Conservation (phyloP, 305 asterid genomes). For the Fraxinus dipetala region DNA sequence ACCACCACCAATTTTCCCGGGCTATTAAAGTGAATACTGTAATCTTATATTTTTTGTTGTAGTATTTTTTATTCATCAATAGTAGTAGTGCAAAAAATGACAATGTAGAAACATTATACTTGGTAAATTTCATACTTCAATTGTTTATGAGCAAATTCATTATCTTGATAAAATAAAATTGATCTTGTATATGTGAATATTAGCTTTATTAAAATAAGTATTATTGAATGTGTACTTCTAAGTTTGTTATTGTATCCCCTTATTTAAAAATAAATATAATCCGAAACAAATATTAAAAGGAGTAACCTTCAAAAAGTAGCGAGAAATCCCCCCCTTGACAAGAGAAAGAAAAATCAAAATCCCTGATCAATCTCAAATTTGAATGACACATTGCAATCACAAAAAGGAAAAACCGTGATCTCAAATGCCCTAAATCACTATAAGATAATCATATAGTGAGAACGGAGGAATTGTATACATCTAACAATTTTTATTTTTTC, state of each 20-base stretch:
- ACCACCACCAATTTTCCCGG: conserved; percentile 38
- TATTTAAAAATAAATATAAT: too few relatives aligned
- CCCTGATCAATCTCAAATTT: not conserved
- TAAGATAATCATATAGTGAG: too few relatives aligned
- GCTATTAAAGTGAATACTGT: conserved; percentile 25
- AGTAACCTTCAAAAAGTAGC: not conserved
- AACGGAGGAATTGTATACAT: too few relatives aligned
- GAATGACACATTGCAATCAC: not conserved
- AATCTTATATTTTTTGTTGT: not conserved
- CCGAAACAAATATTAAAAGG: not conserved
- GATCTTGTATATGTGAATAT: not conserved
- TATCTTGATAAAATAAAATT: not conserved
- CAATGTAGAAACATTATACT: not conserved
- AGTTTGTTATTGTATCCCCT: not conserved
- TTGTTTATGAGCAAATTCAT: not conserved
- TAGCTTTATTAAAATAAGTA: not conserved
- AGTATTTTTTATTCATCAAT: not conserved
- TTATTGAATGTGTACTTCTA: not conserved
- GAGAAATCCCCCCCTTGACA: too few relatives aligned
- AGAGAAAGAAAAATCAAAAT: not conserved
- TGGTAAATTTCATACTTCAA: not conserved
- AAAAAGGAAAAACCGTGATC: not conserved
- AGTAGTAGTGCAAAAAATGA: not conserved
- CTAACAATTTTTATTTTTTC: too few relatives aligned
- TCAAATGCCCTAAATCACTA: not conserved